phyloP scores from a whole-genome alignment of 768 basidiomycete species.

The Daedaleopsis nitida region DNA sequence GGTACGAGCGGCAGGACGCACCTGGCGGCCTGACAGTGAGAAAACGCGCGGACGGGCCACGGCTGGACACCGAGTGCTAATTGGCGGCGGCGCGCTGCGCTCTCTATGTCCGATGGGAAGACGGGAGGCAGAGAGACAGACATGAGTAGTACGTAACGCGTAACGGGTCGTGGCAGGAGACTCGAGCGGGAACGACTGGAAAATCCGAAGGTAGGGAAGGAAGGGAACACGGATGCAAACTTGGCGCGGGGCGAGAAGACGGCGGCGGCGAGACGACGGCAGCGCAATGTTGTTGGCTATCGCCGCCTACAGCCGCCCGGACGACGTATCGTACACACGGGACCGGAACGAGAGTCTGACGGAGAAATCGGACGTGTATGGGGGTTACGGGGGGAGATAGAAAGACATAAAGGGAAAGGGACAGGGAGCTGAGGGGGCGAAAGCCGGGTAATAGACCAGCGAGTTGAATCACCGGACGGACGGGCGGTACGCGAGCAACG shows the following conservation, averaged over 20 bases:
- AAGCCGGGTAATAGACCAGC: not conserved
- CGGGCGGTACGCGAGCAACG: not conserved
- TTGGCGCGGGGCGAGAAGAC: too few relatives aligned
- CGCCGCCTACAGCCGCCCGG: not conserved
- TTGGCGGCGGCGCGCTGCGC: not conserved
- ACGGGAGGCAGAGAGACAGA: not conserved
- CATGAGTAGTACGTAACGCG: not conserved
- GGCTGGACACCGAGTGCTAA: too few relatives aligned
- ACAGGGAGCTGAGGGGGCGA: not conserved
- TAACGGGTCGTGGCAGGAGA: not conserved
- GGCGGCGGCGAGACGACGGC: too few relatives aligned
- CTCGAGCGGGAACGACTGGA: not conserved
- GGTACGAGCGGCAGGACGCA: slow-evolving; percentile 10
- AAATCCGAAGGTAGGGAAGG: too few relatives aligned
- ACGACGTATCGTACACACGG: not conserved
- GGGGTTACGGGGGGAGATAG: not conserved
- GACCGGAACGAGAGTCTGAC: not conserved
- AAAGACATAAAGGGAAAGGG: not conserved
- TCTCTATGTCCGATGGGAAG: not conserved
- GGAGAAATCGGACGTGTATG: not conserved
- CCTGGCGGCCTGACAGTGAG: not conserved
- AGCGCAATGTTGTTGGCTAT: not conserved
- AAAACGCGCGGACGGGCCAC: not conserved
- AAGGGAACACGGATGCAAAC: too few relatives aligned
- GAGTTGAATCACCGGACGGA: slow-evolving; percentile 18